A percentile compares a stretch with the other conserved stretches of the same genome.
phyloP scores from a whole-genome alignment of 2,329 filamentous ascomycete genomes.

The Zymoseptoria ardabiliae region DNA sequence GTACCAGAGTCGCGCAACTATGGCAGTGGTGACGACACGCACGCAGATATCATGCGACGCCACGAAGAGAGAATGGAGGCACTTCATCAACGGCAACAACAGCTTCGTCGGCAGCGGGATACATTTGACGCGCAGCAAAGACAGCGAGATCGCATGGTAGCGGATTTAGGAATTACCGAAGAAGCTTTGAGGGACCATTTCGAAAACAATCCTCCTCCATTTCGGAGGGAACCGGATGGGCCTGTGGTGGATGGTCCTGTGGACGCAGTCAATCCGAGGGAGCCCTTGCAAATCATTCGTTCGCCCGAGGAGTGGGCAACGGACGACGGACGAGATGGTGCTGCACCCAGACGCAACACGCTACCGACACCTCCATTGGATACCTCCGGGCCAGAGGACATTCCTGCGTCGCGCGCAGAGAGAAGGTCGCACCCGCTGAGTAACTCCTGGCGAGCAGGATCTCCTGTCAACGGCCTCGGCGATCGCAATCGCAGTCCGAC shows the following conservation, averaged over 20 bases:
- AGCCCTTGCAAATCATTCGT: constrained; percentile 13
- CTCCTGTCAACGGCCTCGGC: constrained; percentile 64
- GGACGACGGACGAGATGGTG: constrained; percentile 1
- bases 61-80: background rate
- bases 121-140: background rate
- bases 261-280: constrained; percentile 4
- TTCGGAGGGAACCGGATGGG: background rate
- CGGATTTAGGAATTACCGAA: background rate
- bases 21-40: background rate
- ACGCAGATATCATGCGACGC: background rate
- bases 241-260: background rate
- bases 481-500: constrained; percentile 78
- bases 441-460: constrained; percentile 23
- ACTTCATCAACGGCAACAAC: background rate
- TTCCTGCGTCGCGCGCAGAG: constrained; percentile 1
- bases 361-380: constrained; percentile 17
- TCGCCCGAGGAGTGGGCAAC: constrained; percentile 12
- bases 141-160: background rate
- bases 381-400: constrained; percentile 14
- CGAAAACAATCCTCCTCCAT: background rate
- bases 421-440: constrained; percentile 24
- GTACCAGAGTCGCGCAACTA: constrained; percentile 23
- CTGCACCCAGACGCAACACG: constrained; percentile 6
- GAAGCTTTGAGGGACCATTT: background rate
- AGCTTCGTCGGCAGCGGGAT: background rate